Evolutionary conservation across 495 filamentous ascomycete genomes (phyloP).

Genomic region (Amphirosellinia nigrospora): DNA sequence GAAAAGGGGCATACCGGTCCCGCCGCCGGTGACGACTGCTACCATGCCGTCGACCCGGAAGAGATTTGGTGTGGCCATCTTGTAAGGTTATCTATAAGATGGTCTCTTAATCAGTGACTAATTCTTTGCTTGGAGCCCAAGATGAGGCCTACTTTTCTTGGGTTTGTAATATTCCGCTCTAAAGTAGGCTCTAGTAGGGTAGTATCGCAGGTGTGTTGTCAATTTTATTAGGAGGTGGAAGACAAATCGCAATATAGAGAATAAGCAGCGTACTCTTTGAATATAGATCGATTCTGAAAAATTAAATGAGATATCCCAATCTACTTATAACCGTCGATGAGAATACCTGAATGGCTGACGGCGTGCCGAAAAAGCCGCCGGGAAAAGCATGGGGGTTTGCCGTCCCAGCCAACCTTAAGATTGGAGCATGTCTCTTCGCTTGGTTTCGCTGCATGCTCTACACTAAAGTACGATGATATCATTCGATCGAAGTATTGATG

Average conservation of each 20-base stretch:
- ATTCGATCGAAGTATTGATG: not conserved
- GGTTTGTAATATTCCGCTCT: not conserved
- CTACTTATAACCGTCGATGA: not conserved
- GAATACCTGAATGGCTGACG: not conserved
- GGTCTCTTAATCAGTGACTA: not conserved
- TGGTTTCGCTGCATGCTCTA: not conserved
- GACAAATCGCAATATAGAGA: not conserved
- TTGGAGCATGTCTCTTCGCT: not conserved
- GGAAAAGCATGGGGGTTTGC: not conserved
- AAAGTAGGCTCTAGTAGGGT: not conserved
- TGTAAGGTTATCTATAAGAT: not conserved
- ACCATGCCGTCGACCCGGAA: conserved; percentile 66
- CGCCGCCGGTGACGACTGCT: conserved; percentile 67
- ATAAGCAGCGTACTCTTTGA: not conserved
- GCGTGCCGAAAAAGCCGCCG: conserved; percentile 14
- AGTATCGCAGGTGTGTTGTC: not conserved
- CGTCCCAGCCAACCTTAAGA: not conserved
- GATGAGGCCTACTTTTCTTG: not conserved
- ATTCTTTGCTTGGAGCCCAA: not conserved
- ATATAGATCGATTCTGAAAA: not conserved
- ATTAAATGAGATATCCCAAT: not conserved
- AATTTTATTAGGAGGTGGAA: not conserved
- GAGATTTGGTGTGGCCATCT: conserved; percentile 42
- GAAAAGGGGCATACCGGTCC: conserved; percentile 52
- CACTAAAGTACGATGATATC: not conserved